Percentiles rank a stretch among this genome's conserved stretches.
Evolutionary conservation across 2,329 filamentous ascomycete species (phyloP).

Genomic region (Daldinia sp.): DNA sequence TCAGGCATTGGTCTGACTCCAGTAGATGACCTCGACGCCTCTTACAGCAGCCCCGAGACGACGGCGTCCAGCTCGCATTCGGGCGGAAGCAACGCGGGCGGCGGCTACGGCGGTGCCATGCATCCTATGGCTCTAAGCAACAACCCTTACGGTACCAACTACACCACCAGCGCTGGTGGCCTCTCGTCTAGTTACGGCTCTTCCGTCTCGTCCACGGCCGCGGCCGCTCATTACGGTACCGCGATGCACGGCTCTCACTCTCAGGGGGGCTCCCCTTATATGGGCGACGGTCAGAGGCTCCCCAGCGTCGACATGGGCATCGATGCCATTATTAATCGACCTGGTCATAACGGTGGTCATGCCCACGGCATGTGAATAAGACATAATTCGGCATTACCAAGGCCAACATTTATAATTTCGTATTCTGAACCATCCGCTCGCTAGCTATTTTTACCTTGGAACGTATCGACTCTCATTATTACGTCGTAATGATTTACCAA

Average conservation of each 20-base stretch:
- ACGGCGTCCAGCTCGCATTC: slow-evolving; percentile 60
- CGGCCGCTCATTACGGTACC: slow-evolving; percentile 51
- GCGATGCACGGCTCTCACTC: slow-evolving; percentile 49
- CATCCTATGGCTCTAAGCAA: slow-evolving; percentile 46
- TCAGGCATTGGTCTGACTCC: slow-evolving; percentile 70
- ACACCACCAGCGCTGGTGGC: slow-evolving; percentile 47
- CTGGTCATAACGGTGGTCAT: slow-evolving; percentile 46
- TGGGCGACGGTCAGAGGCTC: slow-evolving; percentile 61
- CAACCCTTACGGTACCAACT: slow-evolving; percentile 53
- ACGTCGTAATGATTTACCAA: not conserved
- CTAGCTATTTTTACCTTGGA: slow-evolving; percentile 9
- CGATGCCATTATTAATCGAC: slow-evolving; percentile 68
- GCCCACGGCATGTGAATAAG: slow-evolving; percentile 42
- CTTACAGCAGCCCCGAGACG: slow-evolving; percentile 68
- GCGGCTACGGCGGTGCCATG: slow-evolving; percentile 52
- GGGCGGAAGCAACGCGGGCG: slow-evolving; percentile 51
- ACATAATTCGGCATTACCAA: slow-evolving; percentile 2
- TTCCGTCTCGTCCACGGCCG: slow-evolving; percentile 63
- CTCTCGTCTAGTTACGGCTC: slow-evolving; percentile 62
- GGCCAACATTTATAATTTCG: slow-evolving; percentile 2
- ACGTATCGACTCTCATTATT: not conserved
- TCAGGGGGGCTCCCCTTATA: slow-evolving; percentile 61
- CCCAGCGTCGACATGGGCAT: slow-evolving; percentile 72
- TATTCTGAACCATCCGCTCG: not conserved
- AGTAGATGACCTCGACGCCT: slow-evolving; percentile 69